Evolutionary conservation across 805 yeast genomes (phyloP), one percentile per base, ranked within the genome.

Genomic region (Teunomyces lycoperdinae): DNA sequence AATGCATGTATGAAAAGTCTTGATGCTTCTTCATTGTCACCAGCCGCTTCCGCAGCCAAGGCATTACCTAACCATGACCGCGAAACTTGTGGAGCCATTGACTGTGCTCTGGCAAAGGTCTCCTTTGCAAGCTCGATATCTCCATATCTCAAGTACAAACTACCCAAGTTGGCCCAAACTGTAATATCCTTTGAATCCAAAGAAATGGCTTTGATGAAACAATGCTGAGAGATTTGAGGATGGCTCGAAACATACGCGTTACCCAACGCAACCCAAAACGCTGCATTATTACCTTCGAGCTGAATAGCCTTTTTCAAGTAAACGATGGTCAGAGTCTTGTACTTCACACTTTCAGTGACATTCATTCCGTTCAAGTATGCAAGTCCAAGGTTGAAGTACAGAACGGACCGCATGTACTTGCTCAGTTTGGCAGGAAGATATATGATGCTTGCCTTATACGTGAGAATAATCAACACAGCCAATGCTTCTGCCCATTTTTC

Each of bases 31-130:
- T 62, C 64, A 0, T 36, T 35, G 42, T 84, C 76, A 2, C 86
- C 88, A 9, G 60, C 55, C 0, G 74, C 78, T 47, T 79, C 77
- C 0, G 80, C 73, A 1, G 83, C 63, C 31, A 92, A 60, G 0
- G 97, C 97, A 58, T 84, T 83, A 1, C 96, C 97, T 29, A 87
- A 62, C 98, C 98, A 94, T 0, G 97, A 80, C 5, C 72, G 73
- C 0, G 87, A 73, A 44, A 76, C 77, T 45, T 83, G 86, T 2
- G 99, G 97, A 2, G 91, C 85, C 9, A 89, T 70, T 16, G 96
- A 82, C 56, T 87, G 92, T 0, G 94, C 85, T 52, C 89, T 78
- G 34, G 74, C 68, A 50, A 87, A 82, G 0, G 95, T 83, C 50
- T 85, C 84, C 39, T 76, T 74, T 0, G 98, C 94, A 35, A 94